phyloP scores from a whole-genome alignment of 2,329 filamentous ascomycete species.

The Aspergillus sergii region DNA sequence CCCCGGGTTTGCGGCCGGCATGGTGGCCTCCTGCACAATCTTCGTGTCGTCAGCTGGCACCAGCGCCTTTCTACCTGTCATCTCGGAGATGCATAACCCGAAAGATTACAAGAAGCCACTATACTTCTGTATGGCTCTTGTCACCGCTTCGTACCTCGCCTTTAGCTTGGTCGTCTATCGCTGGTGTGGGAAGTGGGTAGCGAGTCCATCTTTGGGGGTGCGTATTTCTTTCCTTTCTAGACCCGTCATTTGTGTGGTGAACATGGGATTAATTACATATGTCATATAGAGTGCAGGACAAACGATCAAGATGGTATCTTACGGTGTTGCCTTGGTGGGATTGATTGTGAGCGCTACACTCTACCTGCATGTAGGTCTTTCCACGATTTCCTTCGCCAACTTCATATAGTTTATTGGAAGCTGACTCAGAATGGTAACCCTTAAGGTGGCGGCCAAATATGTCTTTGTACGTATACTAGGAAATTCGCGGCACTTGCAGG shows the following conservation, averaged over 20 bases:
- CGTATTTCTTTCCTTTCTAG: not conserved
- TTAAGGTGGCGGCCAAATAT: conserved; percentile 51
- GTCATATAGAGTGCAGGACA: conserved; percentile 53
- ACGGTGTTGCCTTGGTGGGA: conserved; percentile 61
- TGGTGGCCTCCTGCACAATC: conserved; percentile 61
- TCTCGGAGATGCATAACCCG: conserved; percentile 65
- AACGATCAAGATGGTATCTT: conserved; percentile 63
- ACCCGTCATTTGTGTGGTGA: not conserved
- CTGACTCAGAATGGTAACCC: not conserved
- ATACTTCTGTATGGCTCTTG: conserved; percentile 60
- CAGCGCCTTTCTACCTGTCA: conserved; percentile 64
- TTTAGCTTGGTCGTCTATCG: conserved; percentile 64
- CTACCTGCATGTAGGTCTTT: conserved; percentile 41
- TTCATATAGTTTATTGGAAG: not conserved
- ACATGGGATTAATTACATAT: not conserved
- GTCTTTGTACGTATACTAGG: conserved; percentile 59
- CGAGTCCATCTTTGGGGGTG: conserved; percentile 60
- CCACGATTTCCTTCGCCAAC: not conserved
- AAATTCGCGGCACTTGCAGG: conserved; percentile 54
- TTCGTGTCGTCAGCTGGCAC: conserved; percentile 63
- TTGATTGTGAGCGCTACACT: conserved; percentile 54
- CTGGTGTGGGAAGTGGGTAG: conserved; percentile 65
- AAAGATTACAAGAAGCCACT: conserved; percentile 63
- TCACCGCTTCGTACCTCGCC: conserved; percentile 59
- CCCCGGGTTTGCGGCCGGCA: conserved; percentile 61